Conservation (phyloP, 2,329 filamentous ascomycete genomes). For the Colletotrichum tabaci region DNA sequence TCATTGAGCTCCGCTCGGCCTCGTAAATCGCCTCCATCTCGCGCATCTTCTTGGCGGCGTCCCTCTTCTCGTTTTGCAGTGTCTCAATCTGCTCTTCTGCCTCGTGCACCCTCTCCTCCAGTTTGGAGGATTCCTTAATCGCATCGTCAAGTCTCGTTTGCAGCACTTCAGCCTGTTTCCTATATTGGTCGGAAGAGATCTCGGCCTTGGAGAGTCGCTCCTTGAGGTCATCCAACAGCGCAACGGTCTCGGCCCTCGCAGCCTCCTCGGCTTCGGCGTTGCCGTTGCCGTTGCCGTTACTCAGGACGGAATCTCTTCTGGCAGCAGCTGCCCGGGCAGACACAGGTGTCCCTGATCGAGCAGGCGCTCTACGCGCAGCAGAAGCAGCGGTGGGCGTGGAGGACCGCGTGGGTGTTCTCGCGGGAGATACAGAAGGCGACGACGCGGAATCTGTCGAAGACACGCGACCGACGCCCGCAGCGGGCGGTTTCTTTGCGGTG, state of each 20-base stretch:
- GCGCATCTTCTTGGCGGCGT: constrained; percentile 84
- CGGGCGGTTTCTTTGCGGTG: constrained; percentile 67
- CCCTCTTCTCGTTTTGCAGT: constrained; percentile 87
- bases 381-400: constrained; percentile 65
- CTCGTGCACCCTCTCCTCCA: constrained; percentile 92
- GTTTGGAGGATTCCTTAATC: constrained; percentile 83
- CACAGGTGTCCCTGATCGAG: constrained; percentile 75
- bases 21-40: constrained; percentile 96
- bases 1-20: constrained; percentile 86
- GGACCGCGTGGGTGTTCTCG: constrained; percentile 56
- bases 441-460: constrained; percentile 56
- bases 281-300: constrained; percentile 55
- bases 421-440: constrained; percentile 48
- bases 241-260: constrained; percentile 83
- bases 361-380: constrained; percentile 73
- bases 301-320: constrained; percentile 66
- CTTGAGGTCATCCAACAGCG: constrained; percentile 87
- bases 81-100: constrained; percentile 86
- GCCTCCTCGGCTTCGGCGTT: constrained; percentile 76
- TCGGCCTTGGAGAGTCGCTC: constrained; percentile 87
- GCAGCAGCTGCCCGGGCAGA: constrained; percentile 81
- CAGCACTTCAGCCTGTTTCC: constrained; percentile 87
- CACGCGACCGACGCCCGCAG: constrained; percentile 62
- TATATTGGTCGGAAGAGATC: constrained; percentile 80
- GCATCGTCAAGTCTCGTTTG: constrained; percentile 91